Evolutionary conservation across 805 yeast genomes (phyloP), one percentile per base, ranked within the genome.

Genomic region (Saturnispora mendoncae): DNA sequence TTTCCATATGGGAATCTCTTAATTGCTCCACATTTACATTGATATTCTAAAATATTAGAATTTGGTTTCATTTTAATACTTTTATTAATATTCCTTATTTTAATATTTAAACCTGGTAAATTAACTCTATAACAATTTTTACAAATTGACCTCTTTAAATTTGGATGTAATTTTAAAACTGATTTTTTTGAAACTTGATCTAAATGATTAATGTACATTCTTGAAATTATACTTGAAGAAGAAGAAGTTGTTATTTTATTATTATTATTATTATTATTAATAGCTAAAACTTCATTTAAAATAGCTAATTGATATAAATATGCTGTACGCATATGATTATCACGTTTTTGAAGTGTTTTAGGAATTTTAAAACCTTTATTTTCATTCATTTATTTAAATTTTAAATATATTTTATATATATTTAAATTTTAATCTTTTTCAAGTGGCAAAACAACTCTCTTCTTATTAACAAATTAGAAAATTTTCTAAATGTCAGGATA

Each of bases 401-500:
- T n/a, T n/a, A n/a, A 14, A 19, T 12, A 32, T 9, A 23, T 23
- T 23, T 9, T 23, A 9, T 34, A 34, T 7, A 18, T 18, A 10
- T 21, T 4, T 10, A 6, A 10, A 8, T 14, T 36, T 25, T 25
- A 9, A 12, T 9, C 24, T 10, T 5, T 13, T 2, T 18, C 12
- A 10, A 17, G 33, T 29, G 33, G 33, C 33, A 29, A 29, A 29
- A 9, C 13, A 6, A 12, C 13, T 29, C 29, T 27, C 29, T 27
- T n/a, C 12, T 27, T 27, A n/a, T 29, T 17, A n/a, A 14, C 4
- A 15, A 15, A 10, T 6, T 14, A 9, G 19, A 12, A 30, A 13
- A 27, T 27, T 27, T 13, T 7, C 6, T 10, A 15, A 34, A 90
- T 90, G 98, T 85, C 96, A 73, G 97, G 98, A 48, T 90, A 90